phyloP scores from a whole-genome alignment of 2,329 filamentous ascomycete genomes.

The Monosporascus sp. region DNA sequence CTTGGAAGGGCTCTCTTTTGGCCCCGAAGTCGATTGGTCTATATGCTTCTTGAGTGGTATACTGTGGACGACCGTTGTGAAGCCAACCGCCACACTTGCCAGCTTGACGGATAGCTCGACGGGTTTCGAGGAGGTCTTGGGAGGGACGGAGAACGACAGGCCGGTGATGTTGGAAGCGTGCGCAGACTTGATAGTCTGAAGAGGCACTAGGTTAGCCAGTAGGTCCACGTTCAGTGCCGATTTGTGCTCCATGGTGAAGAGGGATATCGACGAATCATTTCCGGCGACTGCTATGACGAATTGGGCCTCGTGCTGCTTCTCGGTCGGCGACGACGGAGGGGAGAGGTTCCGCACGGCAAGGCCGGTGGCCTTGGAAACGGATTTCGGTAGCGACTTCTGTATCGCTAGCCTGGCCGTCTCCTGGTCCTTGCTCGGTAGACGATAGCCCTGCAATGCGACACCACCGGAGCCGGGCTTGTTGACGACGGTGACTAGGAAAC shows the following conservation, averaged over 20 bases:
- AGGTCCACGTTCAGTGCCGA: slow-evolving; percentile 41
- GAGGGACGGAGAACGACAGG: slow-evolving; percentile 51
- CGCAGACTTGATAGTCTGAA: slow-evolving; percentile 48
- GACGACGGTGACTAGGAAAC: slow-evolving; percentile 51
- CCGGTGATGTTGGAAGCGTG: slow-evolving; percentile 56
- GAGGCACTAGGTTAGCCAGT: slow-evolving; percentile 45
- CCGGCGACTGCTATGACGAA: slow-evolving; percentile 76
- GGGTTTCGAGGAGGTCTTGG: slow-evolving; percentile 41
- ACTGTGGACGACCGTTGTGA: slow-evolving; percentile 73
- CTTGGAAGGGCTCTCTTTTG: slow-evolving; percentile 36
- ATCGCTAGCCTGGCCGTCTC: slow-evolving; percentile 45
- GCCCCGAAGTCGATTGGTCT: slow-evolving; percentile 28
- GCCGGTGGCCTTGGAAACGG: slow-evolving; percentile 69
- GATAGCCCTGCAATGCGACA: slow-evolving; percentile 50
- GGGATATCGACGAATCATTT: slow-evolving; percentile 70
- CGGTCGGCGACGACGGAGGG: slow-evolving; percentile 43
- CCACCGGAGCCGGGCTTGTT: slow-evolving; percentile 57
- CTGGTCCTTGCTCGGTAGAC: slow-evolving; percentile 39
- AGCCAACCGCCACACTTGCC: slow-evolving; percentile 75
- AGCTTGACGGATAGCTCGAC: slow-evolving; percentile 64
- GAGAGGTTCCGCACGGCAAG: slow-evolving; percentile 71
- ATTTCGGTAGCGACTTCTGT: slow-evolving; percentile 55
- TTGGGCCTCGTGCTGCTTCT: slow-evolving; percentile 60
- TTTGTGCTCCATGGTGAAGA: slow-evolving; percentile 72
- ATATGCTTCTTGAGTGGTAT: slow-evolving; percentile 57